Evolutionary conservation across 2,329 filamentous ascomycete species (phyloP), one percentile per base, ranked within the genome.

Genomic region (Ampelomyces quisqualis): DNA sequence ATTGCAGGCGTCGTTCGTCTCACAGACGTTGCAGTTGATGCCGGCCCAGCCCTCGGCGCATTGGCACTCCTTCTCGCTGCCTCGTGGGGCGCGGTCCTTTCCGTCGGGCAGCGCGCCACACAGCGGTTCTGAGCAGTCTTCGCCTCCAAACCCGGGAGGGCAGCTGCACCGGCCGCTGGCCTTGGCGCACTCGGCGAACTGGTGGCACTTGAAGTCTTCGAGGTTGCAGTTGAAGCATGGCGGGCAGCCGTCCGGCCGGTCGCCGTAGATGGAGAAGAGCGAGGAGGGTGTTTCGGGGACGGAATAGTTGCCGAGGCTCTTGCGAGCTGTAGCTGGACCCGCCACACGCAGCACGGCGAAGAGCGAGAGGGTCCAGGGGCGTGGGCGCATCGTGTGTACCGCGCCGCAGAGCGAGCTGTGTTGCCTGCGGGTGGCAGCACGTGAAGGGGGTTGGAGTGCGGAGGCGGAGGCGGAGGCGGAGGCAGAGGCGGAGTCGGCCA

Each of bases 161-260:
- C 93, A 98, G 45, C 85, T 80, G 72, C 93, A 98, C 75, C 94
- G 90, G 34, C 93, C 93, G 59, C 89, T 95, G 62, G 83, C 90
- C 60, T 85, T 82, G 68, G 93, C 94, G 70, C 93, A 98, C 22
- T 82, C 78, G 23, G 90, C 86, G 66, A 86, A 98, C 71, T 98
- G 93, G 49, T 88, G 83, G 69, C 93, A 98, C 49, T 82, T 84
- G 68, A 95, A 94, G 49, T 88, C 88, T 19, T 93, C 90, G 11
- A 98, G 80, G 43, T 96, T 86, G 73, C 93, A 98, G 79, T 98
- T 97, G 78, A 98, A 98, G 75, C 93, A 93, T 61, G 88, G 88
- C 38, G 88, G 88, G 64, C 88, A 93, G 59, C 85, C 81, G 49
- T 80, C 79, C 5, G 89, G 86, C 34, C 88, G 80, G 58, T 86